These are phyloP conservation scores for Goffeauzyma gilvescens DNA, from an alignment of 768 basidiomycete genomes.

Conservation along the genomic window DNA sequence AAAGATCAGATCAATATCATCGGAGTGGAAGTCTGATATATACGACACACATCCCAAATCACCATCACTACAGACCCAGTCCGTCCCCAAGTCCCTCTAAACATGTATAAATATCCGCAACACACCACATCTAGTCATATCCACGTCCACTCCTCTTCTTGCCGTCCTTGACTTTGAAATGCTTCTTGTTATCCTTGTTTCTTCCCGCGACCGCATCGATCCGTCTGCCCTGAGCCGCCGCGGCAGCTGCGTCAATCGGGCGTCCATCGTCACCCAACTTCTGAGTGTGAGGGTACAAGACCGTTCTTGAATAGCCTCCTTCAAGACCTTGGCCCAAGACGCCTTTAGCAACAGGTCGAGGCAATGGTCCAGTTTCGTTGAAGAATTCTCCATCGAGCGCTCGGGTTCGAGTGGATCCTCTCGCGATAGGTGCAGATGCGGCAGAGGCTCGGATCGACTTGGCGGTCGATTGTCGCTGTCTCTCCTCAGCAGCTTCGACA, in stretches of 20 bases:
- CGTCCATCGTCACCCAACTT: constrained; percentile 59
- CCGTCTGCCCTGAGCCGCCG: constrained; percentile 29
- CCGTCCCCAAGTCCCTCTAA: no score
- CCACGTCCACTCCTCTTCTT: constrained; percentile 88
- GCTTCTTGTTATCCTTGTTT: constrained; percentile 46
- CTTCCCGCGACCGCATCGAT: constrained; percentile 36
- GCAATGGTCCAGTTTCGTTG: constrained; percentile 39
- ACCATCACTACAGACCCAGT: no score
- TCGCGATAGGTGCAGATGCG: constrained; percentile 25
- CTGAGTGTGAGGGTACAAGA: constrained; percentile 67
- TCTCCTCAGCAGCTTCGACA: constrained; percentile 5
- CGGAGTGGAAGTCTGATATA: no score
- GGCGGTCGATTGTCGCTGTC: constrained; percentile 36
- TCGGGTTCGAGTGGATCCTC: constrained; percentile 35
- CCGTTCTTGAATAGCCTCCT: constrained; percentile 44
- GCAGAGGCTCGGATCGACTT: constrained; percentile 20
- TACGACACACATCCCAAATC: no score
- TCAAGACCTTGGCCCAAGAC: constrained; percentile 29
- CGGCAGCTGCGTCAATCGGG: constrained; percentile 34
- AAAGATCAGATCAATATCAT: no score
- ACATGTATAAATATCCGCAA: no score
- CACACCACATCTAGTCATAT: constrained; percentile 49
- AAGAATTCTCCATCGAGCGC: constrained; percentile 72
- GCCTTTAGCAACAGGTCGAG: constrained; percentile 49
- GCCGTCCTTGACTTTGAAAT: constrained; percentile 62